Evolutionary conservation across 257 asterid genomes (phyloP), one percentile per base, ranked within the genome.

Genomic region (Schizonepeta tenuifolia): DNA sequence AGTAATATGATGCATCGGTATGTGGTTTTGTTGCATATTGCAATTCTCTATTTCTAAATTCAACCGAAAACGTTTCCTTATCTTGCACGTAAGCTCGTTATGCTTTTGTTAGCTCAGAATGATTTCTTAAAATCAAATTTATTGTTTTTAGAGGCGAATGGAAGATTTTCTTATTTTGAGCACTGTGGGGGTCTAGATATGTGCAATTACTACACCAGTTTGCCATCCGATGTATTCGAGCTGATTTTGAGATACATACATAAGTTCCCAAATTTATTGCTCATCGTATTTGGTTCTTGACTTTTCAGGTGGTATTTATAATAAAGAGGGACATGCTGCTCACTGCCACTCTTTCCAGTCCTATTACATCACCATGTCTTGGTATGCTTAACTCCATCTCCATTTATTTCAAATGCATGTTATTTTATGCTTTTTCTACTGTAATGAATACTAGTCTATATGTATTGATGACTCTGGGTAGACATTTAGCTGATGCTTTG

Each of bases 261-360:
- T 18, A 36, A 26, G 24, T 43, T 15, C 33, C 3, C 17, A 35
- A 20, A 8, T 35, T 55, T 55, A 14, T 38, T 31, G 64, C 33
- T 50, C 69, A 10, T 70, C 4, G 59, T 21, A 20, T 55, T 47
- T 67, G 11, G 62, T 28, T 43, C 5, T 65, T 15, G 41, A 3
- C 10, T 51, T 28, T n/a, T n/a, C 81, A 76, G 84, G 84, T 13
- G 49, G 46, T 24, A 17, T 47, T 22, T 6, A 17, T 70, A 22
- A 54, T 71, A 71, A 51, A 66, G 58, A 46, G 61, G 72, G 70
- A 58, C 74, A 83, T 88, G 92, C 63, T 86, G 4, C 75, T 77
- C 62, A 76, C 75, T 71, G 83, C 89, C 60, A 75, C 86, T 61
- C 60, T 77, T 54, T 67, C 75, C 28, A 43, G 71, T 60, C 73